Conservation (phyloP, 1,139 yeast species). For the Diutina siamensis region DNA sequence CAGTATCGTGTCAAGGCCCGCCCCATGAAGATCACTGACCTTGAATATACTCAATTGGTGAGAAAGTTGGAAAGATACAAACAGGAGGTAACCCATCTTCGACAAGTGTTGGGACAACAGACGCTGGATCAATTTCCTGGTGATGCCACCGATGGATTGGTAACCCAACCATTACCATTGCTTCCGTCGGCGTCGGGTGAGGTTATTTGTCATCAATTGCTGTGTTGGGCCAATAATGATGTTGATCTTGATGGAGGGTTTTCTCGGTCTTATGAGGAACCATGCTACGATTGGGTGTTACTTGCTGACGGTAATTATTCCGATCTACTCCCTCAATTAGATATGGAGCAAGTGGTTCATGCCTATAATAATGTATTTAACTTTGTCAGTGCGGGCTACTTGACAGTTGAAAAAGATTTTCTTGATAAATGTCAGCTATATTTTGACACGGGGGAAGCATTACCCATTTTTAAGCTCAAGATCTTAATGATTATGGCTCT, state of each 20-base stretch:
- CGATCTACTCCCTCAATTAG: neutral
- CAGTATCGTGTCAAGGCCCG: neutral
- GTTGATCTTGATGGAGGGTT: neutral
- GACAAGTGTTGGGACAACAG: neutral
- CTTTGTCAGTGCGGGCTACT: neutral
- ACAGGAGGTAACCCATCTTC: neutral
- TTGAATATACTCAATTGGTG: neutral
- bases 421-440: neutral
- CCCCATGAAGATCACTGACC: neutral
- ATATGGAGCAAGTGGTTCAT: neutral
- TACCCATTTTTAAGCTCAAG: neutral
- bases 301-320: neutral
- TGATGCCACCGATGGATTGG: neutral
- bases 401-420: neutral
- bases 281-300: neutral
- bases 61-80: neutral
- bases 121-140: neutral
- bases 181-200: neutral
- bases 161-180: neutral
- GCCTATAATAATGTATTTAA: neutral
- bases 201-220: neutral
- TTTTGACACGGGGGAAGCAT: neutral
- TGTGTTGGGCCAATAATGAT: neutral
- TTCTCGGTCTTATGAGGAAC: neutral
- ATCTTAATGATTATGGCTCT: neutral